Base-by-base conservation (phyloP, 2,329 filamentous ascomycete species). In the Cordyceps sp. region DNA sequence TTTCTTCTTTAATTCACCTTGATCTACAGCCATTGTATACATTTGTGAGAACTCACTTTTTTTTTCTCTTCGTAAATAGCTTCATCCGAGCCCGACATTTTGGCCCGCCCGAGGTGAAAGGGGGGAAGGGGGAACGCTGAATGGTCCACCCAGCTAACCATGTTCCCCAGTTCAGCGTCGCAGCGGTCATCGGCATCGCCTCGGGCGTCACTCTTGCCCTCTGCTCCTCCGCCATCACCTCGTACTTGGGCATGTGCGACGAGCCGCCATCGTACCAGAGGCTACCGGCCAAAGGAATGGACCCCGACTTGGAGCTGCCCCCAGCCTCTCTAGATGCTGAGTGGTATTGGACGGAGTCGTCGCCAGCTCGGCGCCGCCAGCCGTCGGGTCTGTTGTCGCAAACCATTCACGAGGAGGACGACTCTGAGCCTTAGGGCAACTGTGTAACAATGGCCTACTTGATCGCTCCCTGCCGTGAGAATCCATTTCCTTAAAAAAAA, bases 341-440 rank as follows among this genome's bases (percentile, higher is more conserved):
- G 12, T 59, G 54, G 53, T 50, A 49, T 33, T 54, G 48, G 49
- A 36, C 54, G 5, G 54, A 57, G 29, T 45, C 50, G 22, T 43
- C 50, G 10, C 46, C 49, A n/a, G 47, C 50, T 18, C 49, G 57
- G 9, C 52, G 59, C 33, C 53, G 57, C 32, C 52, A 58, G 30
- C 54, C 55, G 5, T 54, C 59, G 31, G 66, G 66, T 2, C 47
- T 82, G 14, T 53, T 78, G 27, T 63, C 66, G 19, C 72, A 78
- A 46, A 78, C 73, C 0, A 83, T 84, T 38, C 64, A 78, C 35
- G 78, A 81, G 50, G 76, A 83, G 48, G 78, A 83, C 47, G 74
- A 78, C 32, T 71, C 64, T 16, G 65, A 64, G 26, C n/a, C n/a
- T n/a, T n/a, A n/a, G n/a, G n/a, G n/a, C n/a, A n/a, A n/a, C n/a